Evolutionary conservation across 1,284 basidiomycete genomes (phyloP).

Genomic region (Pseudozyma sp.): DNA sequence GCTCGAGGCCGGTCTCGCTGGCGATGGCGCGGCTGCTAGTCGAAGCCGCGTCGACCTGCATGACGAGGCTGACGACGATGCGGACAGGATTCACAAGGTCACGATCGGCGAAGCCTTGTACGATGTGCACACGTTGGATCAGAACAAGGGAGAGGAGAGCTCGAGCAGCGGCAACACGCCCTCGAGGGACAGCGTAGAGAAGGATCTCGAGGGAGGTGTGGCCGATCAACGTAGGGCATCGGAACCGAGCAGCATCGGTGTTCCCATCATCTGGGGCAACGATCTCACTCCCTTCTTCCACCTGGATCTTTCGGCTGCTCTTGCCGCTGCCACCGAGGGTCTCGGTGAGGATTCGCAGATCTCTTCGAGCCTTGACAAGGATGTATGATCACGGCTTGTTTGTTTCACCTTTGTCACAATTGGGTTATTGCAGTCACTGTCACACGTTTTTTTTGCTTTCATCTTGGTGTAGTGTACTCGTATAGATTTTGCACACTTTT

Average conservation of each 20-base stretch:
- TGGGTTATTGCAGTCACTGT: too few relatives aligned
- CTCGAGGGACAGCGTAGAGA: constrained; percentile 30
- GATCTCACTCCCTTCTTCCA: constrained; percentile 84
- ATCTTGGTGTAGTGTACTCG: too few relatives aligned
- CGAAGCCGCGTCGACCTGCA: constrained; percentile 68
- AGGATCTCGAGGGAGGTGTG: constrained; percentile 26
- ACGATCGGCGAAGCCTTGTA: constrained; percentile 33
- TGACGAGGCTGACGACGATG: constrained; percentile 70
- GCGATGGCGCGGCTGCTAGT: constrained; percentile 63
- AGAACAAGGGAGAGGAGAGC: not conserved
- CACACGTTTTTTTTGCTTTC: too few relatives aligned
- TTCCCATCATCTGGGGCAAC: constrained; percentile 69
- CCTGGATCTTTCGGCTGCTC: constrained; percentile 80
- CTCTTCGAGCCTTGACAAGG: constrained; percentile 25
- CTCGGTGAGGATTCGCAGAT: constrained; percentile 28
- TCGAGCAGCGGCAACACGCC: constrained; percentile 8
- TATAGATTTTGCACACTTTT: too few relatives aligned
- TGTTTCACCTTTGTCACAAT: too few relatives aligned
- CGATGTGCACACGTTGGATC: constrained; percentile 24
- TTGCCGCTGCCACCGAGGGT: constrained; percentile 74
- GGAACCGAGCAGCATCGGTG: constrained; percentile 38
- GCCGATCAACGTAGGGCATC: constrained; percentile 8
- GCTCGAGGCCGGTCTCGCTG: constrained; percentile 70
- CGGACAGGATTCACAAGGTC: constrained; percentile 64
- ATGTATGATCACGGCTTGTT: not conserved